Base-by-base conservation (phyloP, 140 eudicot species). In the Bidens hawaiensis region DNA sequence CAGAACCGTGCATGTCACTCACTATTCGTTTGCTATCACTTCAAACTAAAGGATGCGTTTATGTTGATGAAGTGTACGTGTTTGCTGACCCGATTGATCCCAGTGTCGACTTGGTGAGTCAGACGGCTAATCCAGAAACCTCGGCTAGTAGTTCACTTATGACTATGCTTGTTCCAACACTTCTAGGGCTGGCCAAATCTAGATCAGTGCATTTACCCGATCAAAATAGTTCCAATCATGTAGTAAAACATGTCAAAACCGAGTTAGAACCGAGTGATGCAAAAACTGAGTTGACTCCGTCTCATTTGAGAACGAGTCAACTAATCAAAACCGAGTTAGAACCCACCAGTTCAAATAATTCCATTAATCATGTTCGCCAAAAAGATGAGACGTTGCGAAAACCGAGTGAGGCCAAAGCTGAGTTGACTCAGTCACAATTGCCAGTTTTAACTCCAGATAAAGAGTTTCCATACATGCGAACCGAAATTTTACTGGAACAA, bases 151-250 rank as follows among this genome's bases (percentile, higher is more conserved):
- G 71, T 64, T 79, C 95, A 70, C 81, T 88, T 13, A 83, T 94
- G 88, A 79, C 90, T 56, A 78, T 94, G 99, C 78, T 94, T 38
- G 78, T 85, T 64, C 99, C 99, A 49, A 83, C 99, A 9, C 87
- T 94, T 72, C 16, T 88, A 67, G 94, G 88, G 21, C 47, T 88
- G 21, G 72, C 97, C 9, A 88, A 79, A 75, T 76, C 95, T 18
- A 70, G 78, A 60, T 69, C 28, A 19, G 68, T 31, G 28, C 83
- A 53, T 59, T 50, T 47, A 47, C 77, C 69, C 46, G 73, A 75
- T 24, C 73, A 73, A 58, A 56, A 26, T 60, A 63, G 24, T 62
- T 77, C 84, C 67, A 59, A 52, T 57, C 60, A 75, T 56, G 40
- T 59, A 58, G 68, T 24, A 50, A 76, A 73, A 67, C 64, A 17